These are phyloP conservation scores for Lactarius quietus DNA, from an alignment of 768 basidiomycete species.

Conservation along the genomic window DNA sequence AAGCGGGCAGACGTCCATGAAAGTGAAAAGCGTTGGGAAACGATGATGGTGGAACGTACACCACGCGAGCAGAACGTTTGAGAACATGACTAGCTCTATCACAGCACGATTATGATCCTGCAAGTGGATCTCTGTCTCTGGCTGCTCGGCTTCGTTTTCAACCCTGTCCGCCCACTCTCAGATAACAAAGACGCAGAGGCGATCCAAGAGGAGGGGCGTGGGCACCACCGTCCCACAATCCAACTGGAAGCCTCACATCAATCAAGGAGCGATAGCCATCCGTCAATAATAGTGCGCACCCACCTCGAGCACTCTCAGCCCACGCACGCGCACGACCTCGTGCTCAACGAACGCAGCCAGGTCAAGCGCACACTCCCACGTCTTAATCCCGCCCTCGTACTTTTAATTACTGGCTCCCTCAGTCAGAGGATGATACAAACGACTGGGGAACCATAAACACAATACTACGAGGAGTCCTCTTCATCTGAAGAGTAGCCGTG, in stretches of 20 bases:
- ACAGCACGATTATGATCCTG: conserved; percentile 92
- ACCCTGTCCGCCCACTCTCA: not conserved
- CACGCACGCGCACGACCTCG: conserved; percentile 31
- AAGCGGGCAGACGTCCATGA: conserved; percentile 58
- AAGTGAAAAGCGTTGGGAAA: not conserved
- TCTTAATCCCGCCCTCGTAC: conserved; percentile 97
- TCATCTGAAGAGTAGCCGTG: no score
- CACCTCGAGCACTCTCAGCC: conserved; percentile 72
- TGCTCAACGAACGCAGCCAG: conserved; percentile 63
- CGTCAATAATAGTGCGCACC: conserved; percentile 27
- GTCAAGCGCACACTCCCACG: conserved; percentile 95
- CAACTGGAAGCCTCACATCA: conserved; percentile 44
- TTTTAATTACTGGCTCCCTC: no score
- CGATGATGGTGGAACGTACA: conserved; percentile 49
- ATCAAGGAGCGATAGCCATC: not conserved
- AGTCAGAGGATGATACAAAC: no score
- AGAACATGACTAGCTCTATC: conserved; percentile 73
- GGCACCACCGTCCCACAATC: conserved; percentile 94
- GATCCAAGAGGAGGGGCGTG: conserved; percentile 64
- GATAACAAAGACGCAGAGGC: conserved; percentile 37
- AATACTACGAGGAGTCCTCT: no score
- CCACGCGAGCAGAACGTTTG: conserved; percentile 78
- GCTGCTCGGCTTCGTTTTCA: not conserved
- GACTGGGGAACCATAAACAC: no score
- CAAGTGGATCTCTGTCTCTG: conserved; percentile 59